Conservation (phyloP, 2,329 filamentous ascomycete genomes). For the Xylariaceae sp. region DNA sequence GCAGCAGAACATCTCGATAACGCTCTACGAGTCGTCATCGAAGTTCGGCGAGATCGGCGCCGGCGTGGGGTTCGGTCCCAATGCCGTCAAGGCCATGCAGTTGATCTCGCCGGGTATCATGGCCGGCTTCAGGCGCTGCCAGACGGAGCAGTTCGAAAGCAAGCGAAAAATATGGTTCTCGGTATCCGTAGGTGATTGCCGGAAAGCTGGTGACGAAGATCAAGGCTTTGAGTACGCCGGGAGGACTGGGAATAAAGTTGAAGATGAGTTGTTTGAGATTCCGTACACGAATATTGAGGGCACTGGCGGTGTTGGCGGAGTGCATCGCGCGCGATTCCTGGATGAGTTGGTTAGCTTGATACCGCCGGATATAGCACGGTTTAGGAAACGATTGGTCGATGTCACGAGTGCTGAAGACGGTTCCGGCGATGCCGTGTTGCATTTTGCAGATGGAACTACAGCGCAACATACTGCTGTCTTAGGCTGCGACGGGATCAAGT, state of each 20-base stretch:
- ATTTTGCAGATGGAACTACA: slow-evolving; percentile 38
- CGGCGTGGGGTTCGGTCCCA: slow-evolving; percentile 35
- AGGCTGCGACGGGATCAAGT: slow-evolving; percentile 64
- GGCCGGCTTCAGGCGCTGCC: slow-evolving; percentile 27
- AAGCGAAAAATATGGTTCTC: slow-evolving; percentile 25
- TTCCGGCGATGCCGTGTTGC: slow-evolving; percentile 21
- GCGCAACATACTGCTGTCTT: slow-evolving; percentile 43
- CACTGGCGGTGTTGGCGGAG: slow-evolving; percentile 18
- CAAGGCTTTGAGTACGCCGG: slow-evolving; percentile 19
- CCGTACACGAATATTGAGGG: slow-evolving; percentile 12
- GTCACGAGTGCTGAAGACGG: slow-evolving; percentile 23
- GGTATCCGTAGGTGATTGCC: slow-evolving; percentile 20
- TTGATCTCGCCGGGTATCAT: slow-evolving; percentile 27
- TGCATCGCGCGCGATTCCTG: slow-evolving; percentile 38
- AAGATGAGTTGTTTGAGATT: slow-evolving; percentile 22
- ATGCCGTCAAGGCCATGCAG: slow-evolving; percentile 31
- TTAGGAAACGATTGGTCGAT: slow-evolving; percentile 35
- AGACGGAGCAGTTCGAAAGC: slow-evolving; percentile 24
- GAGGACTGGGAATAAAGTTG: slow-evolving; percentile 15
- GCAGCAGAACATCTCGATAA: slow-evolving; percentile 28
- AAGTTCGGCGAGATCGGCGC: slow-evolving; percentile 36
- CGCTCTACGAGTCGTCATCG: slow-evolving; percentile 34
- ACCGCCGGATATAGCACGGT: slow-evolving; percentile 29
- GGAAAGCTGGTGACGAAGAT: slow-evolving; percentile 18
- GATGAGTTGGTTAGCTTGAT: slow-evolving; percentile 38